Conservation (phyloP, 2,329 filamentous ascomycete species). For the Aspergillus brunneoviolaceus region DNA sequence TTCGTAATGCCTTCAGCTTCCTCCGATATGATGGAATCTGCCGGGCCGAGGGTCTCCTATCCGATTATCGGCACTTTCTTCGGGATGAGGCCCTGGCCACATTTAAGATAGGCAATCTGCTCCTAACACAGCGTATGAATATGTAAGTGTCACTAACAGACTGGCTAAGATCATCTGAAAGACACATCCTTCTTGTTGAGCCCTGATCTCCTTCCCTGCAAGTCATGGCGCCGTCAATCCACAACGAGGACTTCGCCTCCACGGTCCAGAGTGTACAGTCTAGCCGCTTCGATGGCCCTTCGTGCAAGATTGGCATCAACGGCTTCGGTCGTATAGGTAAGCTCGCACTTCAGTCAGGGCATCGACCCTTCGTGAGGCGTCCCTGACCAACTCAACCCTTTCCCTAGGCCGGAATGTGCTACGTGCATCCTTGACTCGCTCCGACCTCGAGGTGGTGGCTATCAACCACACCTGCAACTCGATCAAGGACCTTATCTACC, state of each 20-base stretch:
- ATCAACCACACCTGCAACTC: constrained; percentile 32
- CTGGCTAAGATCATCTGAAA: neutral
- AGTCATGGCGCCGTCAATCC: neutral
- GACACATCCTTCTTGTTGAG: no score
- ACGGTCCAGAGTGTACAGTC: neutral
- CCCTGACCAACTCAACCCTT: neutral
- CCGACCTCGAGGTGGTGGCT: constrained; percentile 28
- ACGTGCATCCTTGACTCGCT: constrained; percentile 23
- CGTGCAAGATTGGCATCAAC: constrained; percentile 81
- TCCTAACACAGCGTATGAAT: neutral
- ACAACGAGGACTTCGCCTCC: neutral
- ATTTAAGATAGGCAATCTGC: neutral
- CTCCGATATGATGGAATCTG: neutral
- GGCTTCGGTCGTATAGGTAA: constrained; percentile 86
- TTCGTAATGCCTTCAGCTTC: neutral
- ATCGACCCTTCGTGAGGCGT: no score
- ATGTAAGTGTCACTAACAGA: neutral
- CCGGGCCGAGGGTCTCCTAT: neutral
- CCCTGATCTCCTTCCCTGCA: neutral
- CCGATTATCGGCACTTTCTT: neutral
- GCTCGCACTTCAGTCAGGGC: neutral
- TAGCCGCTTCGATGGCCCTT: neutral
- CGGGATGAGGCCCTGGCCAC: neutral
- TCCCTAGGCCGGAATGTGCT: constrained; percentile 63
- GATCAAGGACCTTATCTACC: constrained; percentile 32